phyloP scores from a whole-genome alignment of 2,329 filamentous ascomycete species.

The Pseudogymnoascus sp. region DNA sequence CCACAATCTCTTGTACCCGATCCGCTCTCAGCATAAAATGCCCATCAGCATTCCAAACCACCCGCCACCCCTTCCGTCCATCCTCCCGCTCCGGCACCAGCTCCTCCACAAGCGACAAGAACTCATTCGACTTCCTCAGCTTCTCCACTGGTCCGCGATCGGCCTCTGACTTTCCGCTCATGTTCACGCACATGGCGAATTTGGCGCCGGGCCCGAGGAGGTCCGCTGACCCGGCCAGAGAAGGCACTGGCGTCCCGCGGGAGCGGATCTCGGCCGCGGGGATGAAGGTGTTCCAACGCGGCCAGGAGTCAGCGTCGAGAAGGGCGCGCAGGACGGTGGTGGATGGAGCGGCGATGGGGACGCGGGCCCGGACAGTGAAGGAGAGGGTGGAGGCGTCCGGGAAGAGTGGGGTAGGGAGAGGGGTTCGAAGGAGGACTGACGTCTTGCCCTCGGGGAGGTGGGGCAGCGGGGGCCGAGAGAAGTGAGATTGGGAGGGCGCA shows the following conservation, averaged over 20 bases:
- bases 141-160: slow-evolving; percentile 11
- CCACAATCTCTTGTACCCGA: slow-evolving; percentile 38
- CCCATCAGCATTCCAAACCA: slow-evolving; percentile 33
- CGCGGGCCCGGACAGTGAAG: slow-evolving; percentile 18
- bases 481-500: neutral
- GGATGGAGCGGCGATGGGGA: slow-evolving; percentile 16
- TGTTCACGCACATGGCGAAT: slow-evolving; percentile 21
- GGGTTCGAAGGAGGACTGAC: neutral
- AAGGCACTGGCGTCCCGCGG: slow-evolving; percentile 21
- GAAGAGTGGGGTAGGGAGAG: neutral
- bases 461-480: neutral
- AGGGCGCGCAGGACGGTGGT: slow-evolving; percentile 16
- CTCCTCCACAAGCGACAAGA: neutral
- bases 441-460: neutral
- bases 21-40: slow-evolving; percentile 31
- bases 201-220: slow-evolving; percentile 11
- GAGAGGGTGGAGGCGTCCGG: neutral
- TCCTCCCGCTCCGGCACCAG: slow-evolving; percentile 16
- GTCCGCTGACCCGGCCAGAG: slow-evolving; percentile 9
- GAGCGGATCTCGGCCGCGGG: slow-evolving; percentile 51
- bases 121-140: neutral
- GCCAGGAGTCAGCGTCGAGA: slow-evolving; percentile 20
- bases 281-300: slow-evolving; percentile 45
- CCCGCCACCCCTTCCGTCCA: slow-evolving; percentile 29
- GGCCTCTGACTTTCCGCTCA: slow-evolving; percentile 16